Percentiles rank a stretch among this genome's conserved stretches.
Conservation (phyloP, 179 eudicot genomes). For the Beta corolliflora region DNA sequence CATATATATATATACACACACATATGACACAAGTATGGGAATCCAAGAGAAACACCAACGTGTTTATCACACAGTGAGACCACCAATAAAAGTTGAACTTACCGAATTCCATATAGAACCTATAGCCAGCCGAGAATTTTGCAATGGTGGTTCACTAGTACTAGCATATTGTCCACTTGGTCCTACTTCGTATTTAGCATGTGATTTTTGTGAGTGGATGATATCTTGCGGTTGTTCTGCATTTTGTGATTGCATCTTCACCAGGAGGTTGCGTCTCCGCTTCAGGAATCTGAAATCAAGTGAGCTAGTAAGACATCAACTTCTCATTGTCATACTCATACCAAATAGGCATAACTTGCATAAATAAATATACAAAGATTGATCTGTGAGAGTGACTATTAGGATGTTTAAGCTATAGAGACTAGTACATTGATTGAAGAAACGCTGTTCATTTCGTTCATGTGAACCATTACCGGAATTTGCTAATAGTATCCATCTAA, state of each 20-base stretch:
- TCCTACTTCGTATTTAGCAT: conserved; percentile 21
- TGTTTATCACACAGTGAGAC: not conserved
- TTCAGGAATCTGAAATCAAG: conserved; percentile 28
- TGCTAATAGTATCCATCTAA: too few relatives aligned
- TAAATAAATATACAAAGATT: not conserved
- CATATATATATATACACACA: too few relatives aligned
- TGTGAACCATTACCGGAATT: not conserved
- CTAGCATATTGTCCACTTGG: conserved; percentile 24
- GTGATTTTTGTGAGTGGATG: conserved; percentile 10
- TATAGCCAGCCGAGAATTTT: conserved; percentile 1
- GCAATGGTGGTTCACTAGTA: conserved; percentile 22
- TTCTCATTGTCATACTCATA: too few relatives aligned
- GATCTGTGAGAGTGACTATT: not conserved
- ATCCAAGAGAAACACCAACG: too few relatives aligned
- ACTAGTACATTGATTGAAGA: conserved; percentile 1
- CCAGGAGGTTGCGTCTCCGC: conserved; percentile 31
- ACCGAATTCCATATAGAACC: conserved; percentile 33
- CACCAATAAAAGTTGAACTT: not conserved
- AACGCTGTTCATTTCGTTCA: not conserved
- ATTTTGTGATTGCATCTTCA: conserved; percentile 28
- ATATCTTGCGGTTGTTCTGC: conserved; percentile 17
- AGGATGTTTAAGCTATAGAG: conserved; percentile 1
- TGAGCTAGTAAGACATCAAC: not conserved
- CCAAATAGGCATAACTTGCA: not conserved
- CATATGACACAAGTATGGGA: too few relatives aligned